Evolutionary conservation across 768 basidiomycete genomes (phyloP).

Genomic region (Asterophora parasitica): DNA sequence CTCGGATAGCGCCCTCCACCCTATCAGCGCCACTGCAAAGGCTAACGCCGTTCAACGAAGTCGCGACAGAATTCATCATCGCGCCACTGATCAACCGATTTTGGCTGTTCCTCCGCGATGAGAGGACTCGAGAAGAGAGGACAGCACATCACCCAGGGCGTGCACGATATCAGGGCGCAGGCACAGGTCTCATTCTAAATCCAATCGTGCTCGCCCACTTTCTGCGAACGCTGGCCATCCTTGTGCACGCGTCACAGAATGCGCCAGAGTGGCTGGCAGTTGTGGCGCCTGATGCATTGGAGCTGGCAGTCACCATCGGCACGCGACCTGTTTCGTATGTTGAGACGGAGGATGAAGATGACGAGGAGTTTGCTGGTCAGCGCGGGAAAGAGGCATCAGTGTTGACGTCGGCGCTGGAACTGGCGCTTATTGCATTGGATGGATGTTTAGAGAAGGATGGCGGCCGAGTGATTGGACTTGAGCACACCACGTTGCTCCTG

Average conservation of each 20-base stretch:
- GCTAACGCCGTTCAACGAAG: conserved; percentile 48
- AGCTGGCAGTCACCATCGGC: conserved; percentile 79
- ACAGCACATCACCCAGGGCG: conserved; percentile 53
- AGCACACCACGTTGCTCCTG: conserved; percentile 67
- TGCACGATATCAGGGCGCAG: conserved; percentile 62
- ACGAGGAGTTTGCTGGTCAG: conserved; percentile 26
- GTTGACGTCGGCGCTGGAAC: conserved; percentile 69
- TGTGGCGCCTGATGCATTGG: conserved; percentile 76
- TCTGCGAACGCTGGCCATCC: conserved; percentile 67
- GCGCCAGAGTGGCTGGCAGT: conserved; percentile 78
- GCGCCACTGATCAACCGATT: conserved; percentile 90
- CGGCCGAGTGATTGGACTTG: conserved; percentile 69
- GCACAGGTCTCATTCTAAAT: conserved; percentile 79
- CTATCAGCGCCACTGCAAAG: conserved; percentile 8
- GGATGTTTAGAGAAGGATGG: conserved; percentile 71
- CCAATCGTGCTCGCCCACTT: conserved; percentile 74
- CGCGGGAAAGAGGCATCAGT: conserved; percentile 64
- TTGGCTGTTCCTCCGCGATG: conserved; percentile 89
- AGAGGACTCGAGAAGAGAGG: conserved; percentile 70
- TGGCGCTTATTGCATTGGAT: conserved; percentile 73
- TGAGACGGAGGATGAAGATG: conserved; percentile 30
- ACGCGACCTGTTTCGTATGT: conserved; percentile 52
- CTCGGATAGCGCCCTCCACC: conserved; percentile 1
- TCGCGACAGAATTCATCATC: conserved; percentile 87
- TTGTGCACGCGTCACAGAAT: conserved; percentile 79